These are phyloP conservation scores for Candida boleticola DNA, from an alignment of 805 yeast genomes.

Conservation along the genomic window DNA sequence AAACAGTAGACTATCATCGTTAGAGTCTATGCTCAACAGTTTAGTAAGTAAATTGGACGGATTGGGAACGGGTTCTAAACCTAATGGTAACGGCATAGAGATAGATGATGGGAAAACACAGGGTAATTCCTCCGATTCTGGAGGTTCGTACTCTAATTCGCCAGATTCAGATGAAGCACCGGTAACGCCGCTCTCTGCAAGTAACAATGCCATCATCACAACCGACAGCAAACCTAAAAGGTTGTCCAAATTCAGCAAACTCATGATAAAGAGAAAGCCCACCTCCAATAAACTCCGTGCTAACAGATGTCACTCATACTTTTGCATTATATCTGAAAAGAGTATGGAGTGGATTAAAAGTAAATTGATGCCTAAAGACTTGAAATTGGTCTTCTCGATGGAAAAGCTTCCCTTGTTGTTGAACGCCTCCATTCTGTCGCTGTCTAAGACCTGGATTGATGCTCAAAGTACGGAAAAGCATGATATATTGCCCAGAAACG, in stretches of 20 bases:
- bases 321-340: conserved; percentile 28
- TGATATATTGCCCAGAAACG: conserved; percentile 1
- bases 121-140: not conserved
- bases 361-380: conserved; percentile 11
- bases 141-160: not conserved
- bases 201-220: not conserved
- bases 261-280: not conserved
- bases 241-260: conserved; percentile 1
- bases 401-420: conserved; percentile 1
- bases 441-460: conserved; percentile 2
- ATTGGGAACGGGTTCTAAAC: not conserved
- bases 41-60: conserved; percentile 14
- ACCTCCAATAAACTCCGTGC: not conserved
- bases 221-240: not conserved
- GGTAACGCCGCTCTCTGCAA: not conserved
- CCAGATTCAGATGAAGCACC: not conserved
- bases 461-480: not conserved
- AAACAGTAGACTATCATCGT: conserved; percentile 12
- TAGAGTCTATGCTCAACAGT: conserved; percentile 16
- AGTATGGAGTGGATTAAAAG: conserved; percentile 27
- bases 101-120: too few relatives aligned
- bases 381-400: not conserved
- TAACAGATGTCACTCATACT: conserved; percentile 20
- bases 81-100: too few relatives aligned
- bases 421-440: conserved; percentile 2